A percentile compares a stretch with the other conserved stretches of the same genome.
phyloP scores from a whole-genome alignment of 306 rosid species.

The Rosa rugosa region DNA sequence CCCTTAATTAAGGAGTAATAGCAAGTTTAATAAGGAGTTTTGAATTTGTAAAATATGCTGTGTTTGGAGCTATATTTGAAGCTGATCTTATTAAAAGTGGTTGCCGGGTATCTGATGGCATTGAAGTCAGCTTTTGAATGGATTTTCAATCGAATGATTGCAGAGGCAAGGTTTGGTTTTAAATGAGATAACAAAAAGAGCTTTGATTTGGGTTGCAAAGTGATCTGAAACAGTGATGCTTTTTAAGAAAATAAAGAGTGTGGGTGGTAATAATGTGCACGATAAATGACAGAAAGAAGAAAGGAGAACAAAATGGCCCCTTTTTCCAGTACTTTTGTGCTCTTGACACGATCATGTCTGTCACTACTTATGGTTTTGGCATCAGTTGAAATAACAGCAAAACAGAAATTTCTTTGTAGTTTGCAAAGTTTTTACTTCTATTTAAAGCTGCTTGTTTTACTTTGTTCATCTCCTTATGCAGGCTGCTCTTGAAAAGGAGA shows the following conservation, averaged over 20 bases:
- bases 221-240: not conserved
- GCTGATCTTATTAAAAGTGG: not conserved
- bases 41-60: not conserved
- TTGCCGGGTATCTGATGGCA: not conserved
- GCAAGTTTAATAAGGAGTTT: not conserved
- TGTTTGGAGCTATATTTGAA: not conserved
- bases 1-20: not conserved
- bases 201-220: not conserved
- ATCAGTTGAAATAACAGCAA: not conserved
- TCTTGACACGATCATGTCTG: not conserved
- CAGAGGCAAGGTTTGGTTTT: not conserved
- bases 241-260: not conserved
- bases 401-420: not conserved
- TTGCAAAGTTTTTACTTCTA: slow-evolving; percentile 1
- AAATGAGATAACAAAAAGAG: not conserved
- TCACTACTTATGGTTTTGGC: not conserved
- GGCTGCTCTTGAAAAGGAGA: slow-evolving; percentile 77
- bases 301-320: not conserved
- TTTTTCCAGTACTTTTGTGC: not conserved
- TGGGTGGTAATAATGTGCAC: not conserved
- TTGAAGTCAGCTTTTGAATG: not conserved
- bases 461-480: slow-evolving; percentile 34
- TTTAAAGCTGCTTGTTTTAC: slow-evolving; percentile 4
- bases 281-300: not conserved
- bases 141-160: not conserved